A percentile compares a stretch with the other conserved stretches of the same genome.
These are phyloP conservation scores for Helotiales sp. DNA, from an alignment of 2,329 filamentous ascomycete species.

Conservation along the genomic window DNA sequence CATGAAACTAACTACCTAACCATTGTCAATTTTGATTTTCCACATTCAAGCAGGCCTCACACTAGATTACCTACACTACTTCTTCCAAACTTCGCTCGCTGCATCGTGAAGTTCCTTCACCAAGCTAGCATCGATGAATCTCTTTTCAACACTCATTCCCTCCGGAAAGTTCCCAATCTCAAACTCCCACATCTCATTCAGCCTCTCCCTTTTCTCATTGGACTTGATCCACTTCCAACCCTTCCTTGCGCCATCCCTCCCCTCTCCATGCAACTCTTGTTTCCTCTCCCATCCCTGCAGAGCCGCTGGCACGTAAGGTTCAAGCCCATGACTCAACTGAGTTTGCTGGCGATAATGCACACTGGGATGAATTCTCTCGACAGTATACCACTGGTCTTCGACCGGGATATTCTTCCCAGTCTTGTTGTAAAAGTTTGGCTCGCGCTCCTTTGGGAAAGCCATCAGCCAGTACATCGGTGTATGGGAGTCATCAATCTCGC, in stretches of 20 bases:
- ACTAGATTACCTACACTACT: too few relatives aligned
- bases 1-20: too few relatives aligned
- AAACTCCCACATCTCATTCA: conserved; percentile 16
- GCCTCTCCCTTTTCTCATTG: conserved; percentile 4
- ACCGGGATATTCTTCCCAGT: not conserved
- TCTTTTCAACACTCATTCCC: conserved; percentile 10
- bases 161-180: conserved; percentile 10
- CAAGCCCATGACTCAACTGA: not conserved
- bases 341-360: conserved; percentile 12
- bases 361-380: conserved; percentile 13
- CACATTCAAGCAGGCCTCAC: not conserved
- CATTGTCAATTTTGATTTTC: not conserved
- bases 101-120: conserved; percentile 6
- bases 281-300: conserved; percentile 9
- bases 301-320: conserved; percentile 7
- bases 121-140: conserved; percentile 9
- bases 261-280: not conserved
- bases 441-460: conserved; percentile 10
- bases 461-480: conserved; percentile 14
- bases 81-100: conserved; percentile 7
- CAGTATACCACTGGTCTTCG: conserved; percentile 6
- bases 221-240: conserved; percentile 16
- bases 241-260: conserved; percentile 9
- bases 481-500: conserved; percentile 17
- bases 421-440: conserved; percentile 11